phyloP scores from a whole-genome alignment of 257 asterid species.

The Solanum pinnatisectum region DNA sequence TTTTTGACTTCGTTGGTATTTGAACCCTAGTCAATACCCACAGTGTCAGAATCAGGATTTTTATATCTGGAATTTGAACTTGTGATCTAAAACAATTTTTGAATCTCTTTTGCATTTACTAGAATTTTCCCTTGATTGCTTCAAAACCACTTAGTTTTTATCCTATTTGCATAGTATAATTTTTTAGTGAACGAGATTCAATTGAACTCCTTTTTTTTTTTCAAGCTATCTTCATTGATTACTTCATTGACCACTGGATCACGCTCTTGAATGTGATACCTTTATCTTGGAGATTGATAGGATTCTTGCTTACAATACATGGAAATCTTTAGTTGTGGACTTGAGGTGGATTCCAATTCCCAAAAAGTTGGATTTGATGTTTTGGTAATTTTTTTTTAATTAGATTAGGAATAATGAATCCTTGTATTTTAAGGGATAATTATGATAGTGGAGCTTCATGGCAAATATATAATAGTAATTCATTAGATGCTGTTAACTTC shows the following conservation, averaged over 20 bases:
- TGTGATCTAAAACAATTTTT: neutral
- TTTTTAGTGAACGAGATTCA: neutral
- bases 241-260: neutral
- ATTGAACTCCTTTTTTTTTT: neutral
- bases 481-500: neutral
- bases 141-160: neutral
- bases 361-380: slow-evolving; percentile 11
- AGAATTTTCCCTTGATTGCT: neutral
- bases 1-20: neutral
- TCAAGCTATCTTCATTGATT: neutral
- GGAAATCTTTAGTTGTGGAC: slow-evolving; percentile 24
- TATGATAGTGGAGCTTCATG: slow-evolving; percentile 8
- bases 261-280: neutral
- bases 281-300: slow-evolving; percentile 2
- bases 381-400: neutral
- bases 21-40: neutral
- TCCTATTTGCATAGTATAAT: neutral
- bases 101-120: neutral
- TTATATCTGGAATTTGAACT: neutral
- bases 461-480: neutral
- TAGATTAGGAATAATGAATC: slow-evolving; percentile 28
- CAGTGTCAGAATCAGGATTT: too few relatives aligned
- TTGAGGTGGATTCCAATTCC: slow-evolving; percentile 1
- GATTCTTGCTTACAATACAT: slow-evolving; percentile 20
- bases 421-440: slow-evolving; percentile 39